Base-by-base conservation (phyloP, 2,329 filamentous ascomycete species). In the Claviceps sp. region DNA sequence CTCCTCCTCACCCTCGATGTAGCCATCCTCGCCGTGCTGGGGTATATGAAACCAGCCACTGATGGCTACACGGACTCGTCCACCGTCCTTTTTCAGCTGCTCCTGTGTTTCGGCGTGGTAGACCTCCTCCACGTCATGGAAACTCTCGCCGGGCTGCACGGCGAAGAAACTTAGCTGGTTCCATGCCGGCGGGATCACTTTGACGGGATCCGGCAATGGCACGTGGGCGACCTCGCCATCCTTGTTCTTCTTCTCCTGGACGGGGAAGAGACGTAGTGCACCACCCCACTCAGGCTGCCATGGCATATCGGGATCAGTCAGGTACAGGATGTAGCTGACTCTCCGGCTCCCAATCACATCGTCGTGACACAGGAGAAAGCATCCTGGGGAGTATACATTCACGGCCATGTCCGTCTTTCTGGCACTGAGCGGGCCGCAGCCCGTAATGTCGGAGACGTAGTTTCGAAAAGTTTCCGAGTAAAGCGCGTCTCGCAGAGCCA, bases 31-130 rank as follows among this genome's bases (percentile, higher is more conserved):
- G 52, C 91, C 91, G 59, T 86, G 71, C 69, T 98, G 93, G 0
- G 93, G 93, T 56, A 98, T 97, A 68, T 98, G 93, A 67, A 94
- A 98, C 93, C 93, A 98, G 50, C 93, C 93, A 64, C 88, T 95
- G 63, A 98, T 95, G 49, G 93, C 93, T 91, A 98, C 97, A 58
- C 93, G 83, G 47, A 96, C 81, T 47, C 88, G 80, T 1, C 84
- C 85, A 17, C 85, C 84, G 53, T 90, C 79, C 66, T 76, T 80
- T 64, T 76, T 77, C 51, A 82, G 77, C 68, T 80, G 78, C 60
- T 72, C 77, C 64, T 72, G 73, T 54, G 64, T 75, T 56, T 71
- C 73, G 61, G 80, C 76, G 64, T 86, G 82, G 69, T 96, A 97
- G 4, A 98, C 93, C 70, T 98, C 93, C 70, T 97, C 91, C 51